A percentile compares a stretch with the other conserved stretches of the same genome.
These are phyloP conservation scores for Elaeis guineensis DNA, from an alignment of 176 grass and related monocot genomes.

Conservation along the genomic window DNA sequence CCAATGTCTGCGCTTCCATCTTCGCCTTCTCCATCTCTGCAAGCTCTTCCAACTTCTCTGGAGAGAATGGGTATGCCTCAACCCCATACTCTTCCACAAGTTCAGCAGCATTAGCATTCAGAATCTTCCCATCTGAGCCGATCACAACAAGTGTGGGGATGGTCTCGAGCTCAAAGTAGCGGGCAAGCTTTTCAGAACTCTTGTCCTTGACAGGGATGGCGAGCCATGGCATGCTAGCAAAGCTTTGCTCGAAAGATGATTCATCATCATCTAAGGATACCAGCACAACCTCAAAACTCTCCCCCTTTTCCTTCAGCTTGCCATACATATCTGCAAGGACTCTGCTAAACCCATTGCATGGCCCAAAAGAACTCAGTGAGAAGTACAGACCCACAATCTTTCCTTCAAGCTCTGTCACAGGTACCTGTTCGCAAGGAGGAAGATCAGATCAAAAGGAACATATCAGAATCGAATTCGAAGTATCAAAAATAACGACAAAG, in stretches of 20 bases:
- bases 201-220: slow-evolving; percentile 70
- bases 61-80: slow-evolving; percentile 60
- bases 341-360: slow-evolving; percentile 38
- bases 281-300: slow-evolving; percentile 77
- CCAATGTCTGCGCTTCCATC: slow-evolving; percentile 52
- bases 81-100: slow-evolving; percentile 60
- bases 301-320: slow-evolving; percentile 58
- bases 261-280: slow-evolving; percentile 42
- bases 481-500: too few relatives aligned
- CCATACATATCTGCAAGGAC: slow-evolving; percentile 49
- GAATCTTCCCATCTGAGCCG: slow-evolving; percentile 82
- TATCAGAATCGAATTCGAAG: too few relatives aligned
- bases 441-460: too few relatives aligned
- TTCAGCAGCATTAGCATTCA: slow-evolving; percentile 42
- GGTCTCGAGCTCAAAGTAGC: slow-evolving; percentile 61
- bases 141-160: slow-evolving; percentile 67
- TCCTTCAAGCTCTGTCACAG: slow-evolving; percentile 62
- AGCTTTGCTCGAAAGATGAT: slow-evolving; percentile 29
- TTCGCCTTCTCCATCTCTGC: slow-evolving; percentile 52
- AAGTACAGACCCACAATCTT: slow-evolving; percentile 68
- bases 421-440: slow-evolving; percentile 9
- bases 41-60: slow-evolving; percentile 60
- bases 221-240: slow-evolving; percentile 64
- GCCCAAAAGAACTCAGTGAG: slow-evolving; percentile 21
- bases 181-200: slow-evolving; percentile 44